Base-by-base conservation (phyloP, 257 asterid species). In the Fraxinus quadrangulata region DNA sequence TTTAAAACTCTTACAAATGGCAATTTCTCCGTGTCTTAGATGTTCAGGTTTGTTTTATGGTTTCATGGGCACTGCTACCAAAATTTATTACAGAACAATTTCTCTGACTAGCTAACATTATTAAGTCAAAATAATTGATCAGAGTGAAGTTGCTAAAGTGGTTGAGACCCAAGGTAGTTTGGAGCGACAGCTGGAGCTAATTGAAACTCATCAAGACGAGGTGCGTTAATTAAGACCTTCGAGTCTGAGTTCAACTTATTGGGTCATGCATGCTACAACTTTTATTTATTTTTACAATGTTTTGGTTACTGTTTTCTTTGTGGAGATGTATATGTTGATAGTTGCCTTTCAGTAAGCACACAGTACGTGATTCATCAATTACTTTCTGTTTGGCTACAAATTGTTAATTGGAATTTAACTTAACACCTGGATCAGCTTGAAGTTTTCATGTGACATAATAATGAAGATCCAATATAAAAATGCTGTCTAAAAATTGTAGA, bases 181-280 rank as follows among this genome's bases (percentile, higher is more conserved):
- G 85, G 98, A 93, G 89, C 89, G 96, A 82, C 96, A 88, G 73
- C 89, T 96, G 83, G 99, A 96, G 88, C 90, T 96, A 23, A 89
- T 96, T 81, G 98, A 92, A 88, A 96, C 99, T 73, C 97, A 96
- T 87, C 97, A 92, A 84, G 97, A 88, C 75, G 98, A 96, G 97
- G 97, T 95, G 86, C 78, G 40, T 45, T 73, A 31, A 63, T 23
- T 5, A 51, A 26, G 40, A 26, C 49, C 73, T 73, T 30, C 24
- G 33, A 9, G 4, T 28, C 75, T 47, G 23, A 67, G 33, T 39
- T 67, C 51, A 61, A 69, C 76, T 17, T 81, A 19, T 42, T 83
- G 13, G 40, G 28, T n/a, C 67, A n/a, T 59, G 67, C 67, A 19
- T 59, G 13, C 30, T 59, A 59, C 67, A 56, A 56, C 1, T 59